Evolutionary conservation across 192 early-diverging fungal species (phyloP), one percentile per base, ranked within the genome.

Genomic region (Backusella morwellensis): DNA sequence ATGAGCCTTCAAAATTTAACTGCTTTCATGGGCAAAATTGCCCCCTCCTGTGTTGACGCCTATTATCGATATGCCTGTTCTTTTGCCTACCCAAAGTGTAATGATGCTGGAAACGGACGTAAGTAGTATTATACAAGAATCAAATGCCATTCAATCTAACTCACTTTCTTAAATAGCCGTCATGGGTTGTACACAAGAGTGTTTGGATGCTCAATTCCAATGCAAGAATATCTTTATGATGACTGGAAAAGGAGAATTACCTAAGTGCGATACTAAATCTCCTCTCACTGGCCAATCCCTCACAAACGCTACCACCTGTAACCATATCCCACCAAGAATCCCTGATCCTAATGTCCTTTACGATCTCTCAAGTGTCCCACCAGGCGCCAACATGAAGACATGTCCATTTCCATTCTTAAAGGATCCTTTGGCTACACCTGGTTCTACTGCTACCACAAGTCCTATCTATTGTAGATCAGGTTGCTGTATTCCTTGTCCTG

Each of bases 401-500:
- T 88, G 86, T 12, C 78, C 81, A 26, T 5, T 75, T 3, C 86
- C 86, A 9, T 88, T 88, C 36, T 36, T 86, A 6, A 74, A 4
- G 0, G 86, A 88, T 66, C 85, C 85, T 0, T 23, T 77, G 2
- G 72, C 75, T 23, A 71, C 77, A 52, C 35, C 74, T 19, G 78
- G 79, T 35, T 40, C 56, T 11, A 75, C 50, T 32, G 73, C 68
- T 1, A 74, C 80, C 1, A 40, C 80, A 19, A 83, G 75, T 63
- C 12, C 44, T 5, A 56, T 63, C 14, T 81, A 74, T 44, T 89
- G 88, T 50, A 70, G 72, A 52, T 73, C 75, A 41, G 86, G 86
- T 66, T 89, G 88, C 41, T 89, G 88, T 77, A 47, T 89, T 36
- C 88, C 88, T 35, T 89, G 88, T 66, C 88, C 88, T 1, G 81